phyloP scores from a whole-genome alignment of 495 filamentous ascomycete species.

The Evernia prunastri region DNA sequence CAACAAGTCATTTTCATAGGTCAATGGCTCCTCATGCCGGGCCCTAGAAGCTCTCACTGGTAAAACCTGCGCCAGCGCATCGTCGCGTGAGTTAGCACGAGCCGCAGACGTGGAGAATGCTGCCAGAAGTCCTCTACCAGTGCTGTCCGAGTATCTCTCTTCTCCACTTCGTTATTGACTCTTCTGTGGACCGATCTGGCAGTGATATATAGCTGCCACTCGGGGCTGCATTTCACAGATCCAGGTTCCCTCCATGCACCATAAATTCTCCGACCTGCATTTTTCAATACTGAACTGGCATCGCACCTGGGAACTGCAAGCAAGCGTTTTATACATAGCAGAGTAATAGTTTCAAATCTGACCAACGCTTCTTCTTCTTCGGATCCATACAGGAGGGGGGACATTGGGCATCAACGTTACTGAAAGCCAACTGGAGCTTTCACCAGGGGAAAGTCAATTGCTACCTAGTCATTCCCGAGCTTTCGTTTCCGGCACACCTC shows the following conservation, averaged over 20 bases:
- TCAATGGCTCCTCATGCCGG: slow-evolving; percentile 51
- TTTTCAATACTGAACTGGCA: slow-evolving; percentile 12
- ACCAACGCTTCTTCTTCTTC: slow-evolving; percentile 4
- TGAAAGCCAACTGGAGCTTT: slow-evolving; percentile 13
- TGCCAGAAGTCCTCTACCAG: slow-evolving; percentile 22
- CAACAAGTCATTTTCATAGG: slow-evolving; percentile 36
- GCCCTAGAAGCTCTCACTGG: slow-evolving; percentile 66
- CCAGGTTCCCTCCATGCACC: slow-evolving; percentile 18
- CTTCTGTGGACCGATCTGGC: slow-evolving; percentile 19
- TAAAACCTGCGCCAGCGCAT: slow-evolving; percentile 88
- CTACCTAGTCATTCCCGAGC: slow-evolving; percentile 11
- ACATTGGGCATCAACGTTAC: slow-evolving; percentile 20
- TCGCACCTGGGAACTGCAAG: slow-evolving; percentile 18
- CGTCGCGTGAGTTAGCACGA: slow-evolving; percentile 33
- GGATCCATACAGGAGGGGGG: slow-evolving; percentile 6
- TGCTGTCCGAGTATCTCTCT: slow-evolving; percentile 16
- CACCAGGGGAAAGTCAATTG: slow-evolving; percentile 7
- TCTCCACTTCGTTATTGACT: slow-evolving; percentile 22
- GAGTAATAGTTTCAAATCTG: slow-evolving; percentile 3
- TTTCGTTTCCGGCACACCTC: slow-evolving; percentile 13
- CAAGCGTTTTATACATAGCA: slow-evolving; percentile 12
- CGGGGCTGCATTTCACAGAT: slow-evolving; percentile 17
- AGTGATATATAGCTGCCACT: slow-evolving; percentile 23
- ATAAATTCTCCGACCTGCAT: slow-evolving; percentile 24
- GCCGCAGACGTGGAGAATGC: slow-evolving; percentile 24